Evolutionary conservation across 352 stramenopile species (phyloP), one percentile per base, ranked within the genome.

Genomic region (Phytophthora cryptogea): DNA sequence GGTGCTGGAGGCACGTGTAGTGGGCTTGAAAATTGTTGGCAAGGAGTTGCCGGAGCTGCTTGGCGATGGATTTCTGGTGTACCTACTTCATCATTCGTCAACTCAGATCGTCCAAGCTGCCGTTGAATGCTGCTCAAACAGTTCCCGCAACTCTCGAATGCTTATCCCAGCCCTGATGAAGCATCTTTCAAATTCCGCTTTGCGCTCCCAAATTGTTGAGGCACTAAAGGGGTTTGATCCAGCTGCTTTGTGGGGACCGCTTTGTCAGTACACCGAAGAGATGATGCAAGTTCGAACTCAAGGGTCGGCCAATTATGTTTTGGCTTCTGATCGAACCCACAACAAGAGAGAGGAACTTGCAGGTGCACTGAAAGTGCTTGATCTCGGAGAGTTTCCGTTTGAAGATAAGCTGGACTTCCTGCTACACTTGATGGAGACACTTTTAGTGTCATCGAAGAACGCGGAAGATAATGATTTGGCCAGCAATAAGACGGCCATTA

Each of bases 111-210:
- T 95, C 4, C 81, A 88, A 61, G 86, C 86, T 36, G 83, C 86
- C 0, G 78, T 95, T 5, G 81, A 94, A 45, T 94, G 79, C 47
- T 95, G 86, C 28, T 87, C 80, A 8, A 87, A 88, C 32, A 92
- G 80, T 33, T 78, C 76, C 8, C 79, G 86, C 8, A 81, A 80
- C 46, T 95, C 86, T 1, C 70, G 85, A 48, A 95, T 95, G 83
- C 66, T 95, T 2, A 88, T 95, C 31, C 86, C 86, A 3, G 82
- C 86, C 0, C 58, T 95, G 5, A 73, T 95, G 45, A 92, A 95
- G 42, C 84, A 90, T 54, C 62, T 95, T 0, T 60, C 81, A 3
- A 88, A 92, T 47, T 80, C 83, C 3, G 55, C 78, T 13, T 51
- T 94, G 31, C 81, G 83, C 0, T 65, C 76, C 2, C 77, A 92